Base-by-base conservation (phyloP, 495 filamentous ascomycete species). In the Physcia stellaris region DNA sequence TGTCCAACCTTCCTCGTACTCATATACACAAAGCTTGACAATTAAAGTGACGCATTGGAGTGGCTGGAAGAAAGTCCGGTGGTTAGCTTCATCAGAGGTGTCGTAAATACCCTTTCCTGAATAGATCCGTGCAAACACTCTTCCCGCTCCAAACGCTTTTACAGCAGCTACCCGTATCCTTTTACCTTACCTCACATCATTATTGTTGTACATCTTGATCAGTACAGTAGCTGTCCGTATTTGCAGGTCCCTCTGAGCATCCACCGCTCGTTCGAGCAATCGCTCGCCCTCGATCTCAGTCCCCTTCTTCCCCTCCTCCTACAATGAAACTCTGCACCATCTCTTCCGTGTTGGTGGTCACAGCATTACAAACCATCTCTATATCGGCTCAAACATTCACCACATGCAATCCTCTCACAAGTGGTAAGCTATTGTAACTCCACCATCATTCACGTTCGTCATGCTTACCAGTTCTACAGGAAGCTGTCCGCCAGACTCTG, bases 381-480 rank as follows among this genome's bases (percentile, higher is more conserved):
- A n/a, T n/a, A 23, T 54, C 66, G 45, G 82, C 76, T 33, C 83
- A 90, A 66, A 90, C 83, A 26, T 80, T 66, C 50, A 80, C 78
- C 15, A 62, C 59, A 42, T 92, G 84, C 57, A 79, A 92, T 49
- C 84, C 84, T 28, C 66, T 73, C 40, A 56, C 77, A 49, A 70
- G 70, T 49, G 60, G 80, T 83, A 65, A 51, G 73, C 67, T 37
- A 13, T 30, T 22, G 22, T 22, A 27, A 1, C 31, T 26, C 18
- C 37, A 19, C 37, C 11, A 9, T 3, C 1, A 16, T 23, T 17
- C 21, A 26, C 9, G 15, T 16, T 13, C 31, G 24, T 3, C 26
- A 33, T 24, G 15, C 27, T 44, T 49, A 18, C 42, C 32, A 23
- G 37, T 35, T 16, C 7, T 32, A 15, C 35, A 69, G 66, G 57